Base-by-base conservation (phyloP, 148 eudicot species). In the Drosera capensis region DNA sequence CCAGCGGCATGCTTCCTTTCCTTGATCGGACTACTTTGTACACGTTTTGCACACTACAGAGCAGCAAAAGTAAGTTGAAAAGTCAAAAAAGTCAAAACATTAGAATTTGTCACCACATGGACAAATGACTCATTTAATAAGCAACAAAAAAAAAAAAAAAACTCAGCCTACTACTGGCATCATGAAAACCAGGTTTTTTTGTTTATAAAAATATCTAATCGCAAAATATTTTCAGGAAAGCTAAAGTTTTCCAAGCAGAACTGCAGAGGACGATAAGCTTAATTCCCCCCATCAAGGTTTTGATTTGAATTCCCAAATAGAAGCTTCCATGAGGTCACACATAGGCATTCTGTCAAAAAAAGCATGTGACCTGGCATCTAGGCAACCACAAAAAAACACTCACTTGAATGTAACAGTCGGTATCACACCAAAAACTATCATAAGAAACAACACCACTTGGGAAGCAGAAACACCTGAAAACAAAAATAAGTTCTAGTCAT, bases 1-100 rank as follows among this genome's bases (percentile, higher is more conserved):
- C 99, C 49, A 43, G 66, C 39, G 79, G 48, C 82, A 92, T 74
- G 73, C 59, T 92, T 57, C 99, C 99, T 56, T 77, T 76, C 64
- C 75, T 85, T 57, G 82, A 39, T 57, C 57, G 64, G 37, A 85
- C 86, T 43, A 92, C 82, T 28, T 43, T 56, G 48, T 78, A 62
- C 34, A 85, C 99, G 68, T 79, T 86, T 47, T 66, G 49, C 39
- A 79, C 53, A 50, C 99, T 92, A 90, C 73, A 73, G 14, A 50
- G 40, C 48, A 67, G 23, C 31, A 53, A 13, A 35, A 21, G 16
- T 45, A 26, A 21, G 51, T 24, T 58, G 49, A 57, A 24, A 36
- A 38, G 28, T 14, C 18, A 50, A 46, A 64, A 2, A 45, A 8
- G 37, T 1, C 29, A 43, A 28, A 15, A 9, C 11, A 16, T 3